Evolutionary conservation across 805 yeast species (phyloP), one percentile per base, ranked within the genome.

Genomic region (Candida verbasci): DNA sequence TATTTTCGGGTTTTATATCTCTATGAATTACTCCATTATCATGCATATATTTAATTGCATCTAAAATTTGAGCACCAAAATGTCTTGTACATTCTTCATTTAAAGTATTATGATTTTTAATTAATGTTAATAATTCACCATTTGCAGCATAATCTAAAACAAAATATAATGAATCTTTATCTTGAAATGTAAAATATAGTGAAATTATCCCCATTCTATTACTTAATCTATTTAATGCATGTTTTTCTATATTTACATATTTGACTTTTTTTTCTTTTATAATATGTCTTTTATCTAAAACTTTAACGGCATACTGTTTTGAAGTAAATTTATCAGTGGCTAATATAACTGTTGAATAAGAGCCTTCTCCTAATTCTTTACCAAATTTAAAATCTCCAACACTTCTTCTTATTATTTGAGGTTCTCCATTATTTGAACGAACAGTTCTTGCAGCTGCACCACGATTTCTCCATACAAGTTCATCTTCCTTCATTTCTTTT

Each of bases 1-100:
- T 83, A 55, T 85, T 85, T 51, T 85, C 95, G 0, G 95, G 95
- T 53, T 85, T 85, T 31, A 85, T 72, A 60, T 85, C 95, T 56
- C 95, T 66, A 52, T 85, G 95, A 29, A 85, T 72, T 17, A 85
- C 78, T 26, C 95, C 95, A 48, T 74, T 78, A 35, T 68, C 69
- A 51, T 85, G 94, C 77, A 85, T 76, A 52, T 70, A 82, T 45
- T 71, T 70, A 18, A 84, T 70, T 0, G 89, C 86, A 55, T 82
- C 91, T 21, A 85, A 61, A 5, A 85, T 66, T 53, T 85, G 95
- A 2, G 86, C 84, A 23, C 80, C 68, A 49, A 82, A 84, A 50
- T 84, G 80, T 39, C 74, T 63, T 6, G 80, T 74, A 37, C 82
- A 77, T 1, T 76, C 81, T 56, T 83, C 91, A 48, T 76, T 80